Base-by-base conservation (phyloP, 208 protist genomes). In the Trichomonas gallinae region DNA sequence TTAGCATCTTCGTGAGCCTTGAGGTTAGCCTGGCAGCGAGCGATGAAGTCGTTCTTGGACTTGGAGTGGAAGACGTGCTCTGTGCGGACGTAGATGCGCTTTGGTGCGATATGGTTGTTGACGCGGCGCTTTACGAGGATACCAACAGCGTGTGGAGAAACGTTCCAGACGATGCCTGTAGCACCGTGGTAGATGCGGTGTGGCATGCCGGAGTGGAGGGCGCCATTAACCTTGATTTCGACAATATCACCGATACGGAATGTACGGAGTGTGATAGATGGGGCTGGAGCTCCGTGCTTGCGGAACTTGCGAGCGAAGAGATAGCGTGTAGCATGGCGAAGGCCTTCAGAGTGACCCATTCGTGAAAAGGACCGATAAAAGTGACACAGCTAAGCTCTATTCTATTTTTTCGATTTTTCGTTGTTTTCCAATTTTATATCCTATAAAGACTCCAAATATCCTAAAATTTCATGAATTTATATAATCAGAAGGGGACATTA, bases 141-240 rank as follows among this genome's bases (percentile, higher is more conserved):
- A 98, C 99, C 99, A 83, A 99, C 98, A 91, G 99, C 99, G 96
- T 98, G 98, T 96, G 98, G 98, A 89, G 99, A 99, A 51, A 99
- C 98, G 98, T 99, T 99, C 99, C 99, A 99, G 45, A 99, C 98
- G 96, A 98, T 98, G 97, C 99, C 99, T 96, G 99, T 99, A 97
- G 98, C 99, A 96, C 99, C 99, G 98, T 99, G 99, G 99, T 99
- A 99, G 98, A 99, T 99, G 98, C 99, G 99, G 98, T 99, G 98
- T 96, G 99, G 99, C 99, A 99, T 99, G 98, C 99, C 99, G 93
- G 99, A 99, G 96, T 99, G 99, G 97, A 99, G 98, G n/a, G 99
- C 98, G 72, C 98, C 98, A 97, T 99, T 99, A 82, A 98, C 98
- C 15, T 98, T 98, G 97, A 99, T 98, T 97, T 99, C 99, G 72